Percentiles rank a stretch among this genome's conserved stretches.
Conservation (phyloP, 148 eudicot species). For the Polygonum aviculare region DNA sequence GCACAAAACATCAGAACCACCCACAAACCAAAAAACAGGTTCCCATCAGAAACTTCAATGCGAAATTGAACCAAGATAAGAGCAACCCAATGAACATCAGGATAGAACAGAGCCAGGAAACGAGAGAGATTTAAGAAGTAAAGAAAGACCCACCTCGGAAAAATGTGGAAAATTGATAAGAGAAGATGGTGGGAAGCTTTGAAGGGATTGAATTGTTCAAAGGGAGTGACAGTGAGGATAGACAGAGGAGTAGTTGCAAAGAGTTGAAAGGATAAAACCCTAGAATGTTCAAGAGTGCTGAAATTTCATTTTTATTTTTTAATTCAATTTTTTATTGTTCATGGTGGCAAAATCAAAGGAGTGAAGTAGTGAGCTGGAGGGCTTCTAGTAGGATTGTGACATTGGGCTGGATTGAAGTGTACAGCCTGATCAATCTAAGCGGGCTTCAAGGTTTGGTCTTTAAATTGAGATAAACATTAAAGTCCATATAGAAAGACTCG, state of each 20-base stretch:
- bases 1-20: neutral
- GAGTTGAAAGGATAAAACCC: slow-evolving; percentile 44
- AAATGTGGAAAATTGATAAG: neutral
- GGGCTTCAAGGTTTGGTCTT: neutral
- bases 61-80: neutral
- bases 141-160: neutral
- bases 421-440: neutral
- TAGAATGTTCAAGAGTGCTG: slow-evolving; percentile 28
- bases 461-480: neutral
- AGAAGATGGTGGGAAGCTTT: neutral
- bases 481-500: too few relatives aligned
- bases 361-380: neutral
- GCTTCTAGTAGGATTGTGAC: neutral
- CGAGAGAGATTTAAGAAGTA: neutral
- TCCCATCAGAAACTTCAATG: neutral
- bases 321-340: neutral
- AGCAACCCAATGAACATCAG: neutral
- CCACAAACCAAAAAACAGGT: neutral
- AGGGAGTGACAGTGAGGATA: slow-evolving; percentile 1
- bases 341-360: neutral
- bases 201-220: slow-evolving; percentile 3
- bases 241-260: slow-evolving; percentile 12
- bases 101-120: neutral
- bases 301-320: neutral
- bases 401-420: neutral